These are phyloP conservation scores for Flammula alnicola DNA, from an alignment of 1,284 basidiomycete species.

Conservation along the genomic window DNA sequence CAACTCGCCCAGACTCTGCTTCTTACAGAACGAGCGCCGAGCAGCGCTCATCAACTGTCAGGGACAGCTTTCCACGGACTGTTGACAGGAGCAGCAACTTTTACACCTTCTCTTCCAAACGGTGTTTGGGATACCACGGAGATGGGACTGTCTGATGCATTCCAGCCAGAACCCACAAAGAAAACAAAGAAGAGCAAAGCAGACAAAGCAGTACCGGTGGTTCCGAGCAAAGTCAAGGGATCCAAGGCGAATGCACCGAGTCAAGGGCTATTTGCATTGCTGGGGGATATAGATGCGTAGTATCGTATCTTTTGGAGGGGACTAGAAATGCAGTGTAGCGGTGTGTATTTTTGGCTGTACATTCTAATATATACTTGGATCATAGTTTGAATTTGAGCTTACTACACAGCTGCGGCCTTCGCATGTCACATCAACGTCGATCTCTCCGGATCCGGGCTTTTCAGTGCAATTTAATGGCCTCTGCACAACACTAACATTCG, in stretches of 20 bases:
- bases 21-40: slow-evolving; percentile 49
- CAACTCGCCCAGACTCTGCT: slow-evolving; percentile 65
- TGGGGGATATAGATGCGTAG: slow-evolving; percentile 36
- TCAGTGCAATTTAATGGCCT: too few relatives aligned
- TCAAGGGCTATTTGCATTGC: slow-evolving; percentile 27
- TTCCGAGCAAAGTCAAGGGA: slow-evolving; percentile 12
- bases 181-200: slow-evolving; percentile 45
- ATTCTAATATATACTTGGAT: neutral
- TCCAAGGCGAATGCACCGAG: slow-evolving; percentile 13
- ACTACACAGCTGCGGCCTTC: neutral
- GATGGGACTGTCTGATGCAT: slow-evolving; percentile 53
- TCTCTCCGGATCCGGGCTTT: neutral
- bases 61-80: slow-evolving; percentile 59
- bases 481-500: too few relatives aligned
- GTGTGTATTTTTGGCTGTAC: slow-evolving; percentile 3
- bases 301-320: neutral
- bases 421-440: neutral
- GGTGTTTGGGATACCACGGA: slow-evolving; percentile 50
- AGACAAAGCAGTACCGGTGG: slow-evolving; percentile 19
- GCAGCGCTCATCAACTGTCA: slow-evolving; percentile 55
- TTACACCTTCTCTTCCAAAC: slow-evolving; percentile 21
- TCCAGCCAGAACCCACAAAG: slow-evolving; percentile 49
- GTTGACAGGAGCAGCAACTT: slow-evolving; percentile 37
- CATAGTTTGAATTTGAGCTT: too few relatives aligned
- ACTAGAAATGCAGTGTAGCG: neutral